Conservation (phyloP, 768 basidiomycete species). For the Cystofilobasidium ferigula region DNA sequence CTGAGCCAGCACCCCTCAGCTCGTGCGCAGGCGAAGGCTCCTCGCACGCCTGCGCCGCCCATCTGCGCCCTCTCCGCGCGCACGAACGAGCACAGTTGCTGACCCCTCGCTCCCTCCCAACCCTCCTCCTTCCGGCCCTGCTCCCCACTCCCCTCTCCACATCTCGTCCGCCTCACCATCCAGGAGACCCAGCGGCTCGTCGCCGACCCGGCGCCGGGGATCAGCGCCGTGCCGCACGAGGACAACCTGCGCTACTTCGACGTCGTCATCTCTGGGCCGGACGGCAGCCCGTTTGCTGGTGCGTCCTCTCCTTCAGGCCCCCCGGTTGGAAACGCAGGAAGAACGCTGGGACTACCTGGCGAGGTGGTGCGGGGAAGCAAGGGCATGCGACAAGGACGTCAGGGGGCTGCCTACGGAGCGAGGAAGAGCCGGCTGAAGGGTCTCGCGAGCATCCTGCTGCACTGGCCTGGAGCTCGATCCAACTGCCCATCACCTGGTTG, state of each 20-base stretch:
- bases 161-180: not conserved
- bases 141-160: no score
- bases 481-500: no score
- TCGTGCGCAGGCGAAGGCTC: no score
- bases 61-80: not conserved
- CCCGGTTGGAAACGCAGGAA: no score
- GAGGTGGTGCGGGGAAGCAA: no score
- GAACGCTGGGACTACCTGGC: no score
- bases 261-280: constrained; percentile 90
- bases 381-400: no score
- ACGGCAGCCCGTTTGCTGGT: constrained; percentile 85
- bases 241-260: constrained; percentile 98
- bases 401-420: no score
- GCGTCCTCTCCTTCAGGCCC: constrained; percentile 35
- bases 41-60: not conserved
- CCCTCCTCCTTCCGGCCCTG: not conserved
- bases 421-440: no score
- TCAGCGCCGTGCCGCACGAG: constrained; percentile 86
- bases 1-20: no score
- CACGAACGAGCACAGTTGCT: not conserved
- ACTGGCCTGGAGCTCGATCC: no score
- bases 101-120: not conserved
- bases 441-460: no score
- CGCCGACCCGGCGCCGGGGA: constrained; percentile 92
- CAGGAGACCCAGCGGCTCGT: constrained; percentile 96